Percentiles rank a stretch among this genome's conserved stretches.
These are phyloP conservation scores for Sarocladiaceae sp. DNA, from an alignment of 2,329 filamentous ascomycete genomes.

Conservation along the genomic window DNA sequence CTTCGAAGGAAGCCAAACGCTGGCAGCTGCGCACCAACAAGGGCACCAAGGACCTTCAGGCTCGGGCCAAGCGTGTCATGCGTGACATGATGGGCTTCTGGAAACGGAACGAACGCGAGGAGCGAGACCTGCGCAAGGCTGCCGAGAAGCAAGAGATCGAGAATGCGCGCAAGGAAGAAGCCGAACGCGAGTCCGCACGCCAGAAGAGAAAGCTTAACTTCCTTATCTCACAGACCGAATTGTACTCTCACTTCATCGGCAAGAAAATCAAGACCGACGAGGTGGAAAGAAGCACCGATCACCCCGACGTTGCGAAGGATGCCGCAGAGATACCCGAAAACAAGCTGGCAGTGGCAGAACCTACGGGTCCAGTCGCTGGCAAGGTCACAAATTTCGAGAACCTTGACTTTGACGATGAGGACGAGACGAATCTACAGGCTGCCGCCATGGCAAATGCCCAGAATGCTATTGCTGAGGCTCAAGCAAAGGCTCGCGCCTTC, in stretches of 20 bases:
- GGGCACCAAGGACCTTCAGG: conserved; percentile 95
- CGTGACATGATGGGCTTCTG: conserved; percentile 99
- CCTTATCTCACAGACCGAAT: conserved; percentile 95
- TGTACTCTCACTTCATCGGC: conserved; percentile 98
- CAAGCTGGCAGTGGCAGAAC: conserved; percentile 44
- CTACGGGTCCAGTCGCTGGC: conserved; percentile 45
- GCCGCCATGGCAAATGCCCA: conserved; percentile 95
- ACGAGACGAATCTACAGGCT: conserved; percentile 72
- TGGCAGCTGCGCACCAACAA: conserved; percentile 99
- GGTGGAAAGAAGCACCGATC: conserved; percentile 83
- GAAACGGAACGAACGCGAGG: conserved; percentile 97
- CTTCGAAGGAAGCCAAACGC: conserved; percentile 92
- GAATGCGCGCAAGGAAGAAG: conserved; percentile 92
- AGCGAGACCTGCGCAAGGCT: conserved; percentile 87
- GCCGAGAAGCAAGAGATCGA: conserved; percentile 95
- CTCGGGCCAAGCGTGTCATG: conserved; percentile 95
- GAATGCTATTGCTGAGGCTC: conserved; percentile 88
- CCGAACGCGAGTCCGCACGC: conserved; percentile 91
- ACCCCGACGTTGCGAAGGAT: conserved; percentile 60
- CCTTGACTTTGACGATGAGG: conserved; percentile 91
- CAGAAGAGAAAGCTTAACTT: conserved; percentile 99
- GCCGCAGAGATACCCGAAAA: conserved; percentile 33
- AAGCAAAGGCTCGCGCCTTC: conserved; percentile 88
- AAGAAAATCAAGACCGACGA: conserved; percentile 99
- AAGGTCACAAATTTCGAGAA: conserved; percentile 94